Evolutionary conservation across 305 asterid species (phyloP), one percentile per base, ranked within the genome.

Genomic region (Solanum chacoense): DNA sequence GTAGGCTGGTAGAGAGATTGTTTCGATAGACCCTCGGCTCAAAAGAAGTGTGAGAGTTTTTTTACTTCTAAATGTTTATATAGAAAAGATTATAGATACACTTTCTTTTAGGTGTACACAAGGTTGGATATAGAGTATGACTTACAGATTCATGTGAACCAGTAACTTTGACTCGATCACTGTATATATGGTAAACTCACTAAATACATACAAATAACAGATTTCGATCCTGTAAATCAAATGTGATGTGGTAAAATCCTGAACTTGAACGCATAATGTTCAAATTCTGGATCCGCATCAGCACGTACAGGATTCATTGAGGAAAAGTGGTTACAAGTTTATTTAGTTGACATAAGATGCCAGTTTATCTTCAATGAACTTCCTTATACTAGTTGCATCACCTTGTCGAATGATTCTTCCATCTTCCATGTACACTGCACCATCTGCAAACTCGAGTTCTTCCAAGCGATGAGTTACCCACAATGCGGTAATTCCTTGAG

Each of bases 381-480:
- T 89, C 92, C 87, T 86, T 26, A 96, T 89, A 37, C 87, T 92
- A 22, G 93, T 93, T 50, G 95, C 93, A 73, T 94, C 91, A 55
- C 98, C 97, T 85, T 92, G 95, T 89, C 92, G 90, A 65, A 94
- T 92, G 28, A 96, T 93, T 88, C 89, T 91, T 22, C 99, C 99
- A 72, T 94, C 95, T 94, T 97, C 99, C 97, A 97, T 95, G 93
- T 95, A 97, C 11, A 93, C 93, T 37, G 99, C 99, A 34, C 98
- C 98, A 86, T 97, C 99, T 37, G 99, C 99, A 89, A 93, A 90
- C 90, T 94, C 94, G 4, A 97, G 96, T 92, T 97, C 99, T 89
- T 97, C 99, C 89, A 97, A 90, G 20, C 99, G 96, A 87, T 96
- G 99, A 5, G 99, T 96, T 5, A 96, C 99, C 98, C 99, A 97